Evolutionary conservation across 75 land plant species (phyloP), one percentile per base, ranked within the genome.

Genomic region (Sequoia sempervirens): DNA sequence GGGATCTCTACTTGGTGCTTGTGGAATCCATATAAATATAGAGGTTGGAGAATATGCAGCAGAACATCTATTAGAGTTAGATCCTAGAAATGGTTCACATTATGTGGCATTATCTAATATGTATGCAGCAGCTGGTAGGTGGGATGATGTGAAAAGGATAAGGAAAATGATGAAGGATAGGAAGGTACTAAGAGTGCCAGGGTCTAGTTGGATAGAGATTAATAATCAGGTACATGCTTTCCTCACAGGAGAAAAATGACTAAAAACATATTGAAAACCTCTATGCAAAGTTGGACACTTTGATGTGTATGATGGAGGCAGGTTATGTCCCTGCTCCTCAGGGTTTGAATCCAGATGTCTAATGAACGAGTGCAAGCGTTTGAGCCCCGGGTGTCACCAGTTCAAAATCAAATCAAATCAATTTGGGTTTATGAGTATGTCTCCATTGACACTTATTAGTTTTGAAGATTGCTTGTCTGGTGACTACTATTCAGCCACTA

Each of bases 161-260:
- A 92, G 88, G 84, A 87, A 83, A 45, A 83, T 89, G 70, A 93
- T 92, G 93, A 87, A 87, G 56, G 89, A 81, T 10, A 84, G 86
- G 38, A 72, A 74, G 20, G 79, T 86, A 26, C 37, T 37, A 38
- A 76, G 56, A 46, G 75, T 70, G 45, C 83, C 88, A 5, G 86
- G 86, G 70, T 69, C 56, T 14, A 80, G 87, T 61, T 87, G 84
- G 81, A 85, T 89, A 74, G 90, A 87, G 84, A 80, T 89, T 18
- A 81, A 80, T 23, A 78, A 79, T 5, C 17, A 37, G 43, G 52
- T 66, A 17, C 82, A 85, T 53, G 34, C 76, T n/a, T 85, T 85
- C 75, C 5, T 80, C 40, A 38, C 40, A 18, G 78, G 78, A 38
- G 20, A 37, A 1, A 38, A 30, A 75, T 75, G 37, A 38, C 18